These are phyloP conservation scores for Apium graveolens DNA, from an alignment of 129 eudicot genomes.

Conservation along the genomic window DNA sequence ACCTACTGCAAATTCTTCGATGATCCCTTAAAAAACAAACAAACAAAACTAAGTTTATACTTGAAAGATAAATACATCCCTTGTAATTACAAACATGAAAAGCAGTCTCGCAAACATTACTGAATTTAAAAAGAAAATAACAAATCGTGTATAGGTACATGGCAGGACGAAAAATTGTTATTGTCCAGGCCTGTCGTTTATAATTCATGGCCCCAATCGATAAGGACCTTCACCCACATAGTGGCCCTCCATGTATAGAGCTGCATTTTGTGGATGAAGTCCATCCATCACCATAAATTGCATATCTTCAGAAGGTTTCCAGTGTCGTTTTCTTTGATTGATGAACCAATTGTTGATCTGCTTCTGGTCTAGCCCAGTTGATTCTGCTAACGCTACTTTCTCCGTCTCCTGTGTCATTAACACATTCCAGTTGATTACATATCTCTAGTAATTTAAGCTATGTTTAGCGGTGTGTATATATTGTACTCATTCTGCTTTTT, in stretches of 20 bases:
- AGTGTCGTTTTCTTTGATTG: slow-evolving; percentile 92
- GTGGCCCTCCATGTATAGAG: slow-evolving; percentile 85
- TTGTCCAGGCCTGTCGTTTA: not conserved
- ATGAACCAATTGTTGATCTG: slow-evolving; percentile 97
- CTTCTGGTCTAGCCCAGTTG: slow-evolving; percentile 95
- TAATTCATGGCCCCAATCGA: slow-evolving; percentile 57
- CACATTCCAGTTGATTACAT: not conserved
- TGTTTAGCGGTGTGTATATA: too few species aligned
- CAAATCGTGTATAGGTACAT: not conserved
- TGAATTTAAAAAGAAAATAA: not conserved
- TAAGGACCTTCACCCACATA: slow-evolving; percentile 87
- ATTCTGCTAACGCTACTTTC: slow-evolving; percentile 95
- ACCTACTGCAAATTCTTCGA: not conserved
- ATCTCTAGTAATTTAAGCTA: not conserved
- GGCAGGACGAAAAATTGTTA: not conserved
- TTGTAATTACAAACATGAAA: not conserved
- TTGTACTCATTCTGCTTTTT: too few species aligned
- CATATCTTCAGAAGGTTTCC: slow-evolving; percentile 99
- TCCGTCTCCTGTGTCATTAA: slow-evolving; percentile 61
- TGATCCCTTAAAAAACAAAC: not conserved
- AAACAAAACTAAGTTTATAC: not conserved
- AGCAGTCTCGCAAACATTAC: not conserved
- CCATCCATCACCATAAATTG: slow-evolving; percentile 99
- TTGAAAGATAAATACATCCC: not conserved
- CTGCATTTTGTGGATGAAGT: slow-evolving; percentile 71